Conservation (phyloP, 345 rosid genomes). For the Cardamine occulta region DNA sequence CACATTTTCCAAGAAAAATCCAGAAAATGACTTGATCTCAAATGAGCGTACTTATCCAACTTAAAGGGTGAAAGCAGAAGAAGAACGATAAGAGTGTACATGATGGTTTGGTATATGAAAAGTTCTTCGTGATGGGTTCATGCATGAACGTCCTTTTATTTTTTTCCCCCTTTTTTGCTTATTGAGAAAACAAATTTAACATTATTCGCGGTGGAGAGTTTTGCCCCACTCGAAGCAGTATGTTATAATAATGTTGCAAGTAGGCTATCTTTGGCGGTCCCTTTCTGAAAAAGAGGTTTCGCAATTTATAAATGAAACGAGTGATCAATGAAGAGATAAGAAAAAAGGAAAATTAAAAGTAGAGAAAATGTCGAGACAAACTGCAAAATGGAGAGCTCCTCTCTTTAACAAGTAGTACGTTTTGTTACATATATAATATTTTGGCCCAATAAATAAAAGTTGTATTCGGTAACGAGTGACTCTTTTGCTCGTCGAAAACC, state of each 20-base stretch:
- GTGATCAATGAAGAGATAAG: constrained; percentile 45
- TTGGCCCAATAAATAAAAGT: constrained; percentile 34
- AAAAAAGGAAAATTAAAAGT: constrained; percentile 27
- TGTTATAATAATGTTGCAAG: constrained; percentile 38
- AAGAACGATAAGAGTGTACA: constrained; percentile 40
- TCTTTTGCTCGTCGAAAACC: constrained; percentile 11
- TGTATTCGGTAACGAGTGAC: constrained; percentile 13
- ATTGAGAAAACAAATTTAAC: constrained; percentile 9
- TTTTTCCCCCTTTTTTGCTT: not conserved
- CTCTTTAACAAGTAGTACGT: constrained; percentile 39
- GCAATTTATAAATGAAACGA: constrained; percentile 39
- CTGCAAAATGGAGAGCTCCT: constrained; percentile 41
- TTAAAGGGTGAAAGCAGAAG: constrained; percentile 30
- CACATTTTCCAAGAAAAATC: constrained; percentile 9
- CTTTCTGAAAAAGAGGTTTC: constrained; percentile 40
- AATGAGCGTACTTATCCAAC: constrained; percentile 11
- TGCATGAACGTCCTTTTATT: constrained; percentile 37
- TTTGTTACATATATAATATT: constrained; percentile 30
- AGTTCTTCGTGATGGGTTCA: constrained; percentile 35
- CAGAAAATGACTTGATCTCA: not conserved
- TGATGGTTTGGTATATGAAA: constrained; percentile 37
- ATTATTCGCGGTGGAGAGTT: constrained; percentile 32
- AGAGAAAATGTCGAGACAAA: constrained; percentile 36
- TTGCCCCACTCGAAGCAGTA: constrained; percentile 46
- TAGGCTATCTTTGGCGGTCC: constrained; percentile 37